Evolutionary conservation across 352 stramenopile genomes (phyloP).

Genomic region (Pythium periplocum): DNA sequence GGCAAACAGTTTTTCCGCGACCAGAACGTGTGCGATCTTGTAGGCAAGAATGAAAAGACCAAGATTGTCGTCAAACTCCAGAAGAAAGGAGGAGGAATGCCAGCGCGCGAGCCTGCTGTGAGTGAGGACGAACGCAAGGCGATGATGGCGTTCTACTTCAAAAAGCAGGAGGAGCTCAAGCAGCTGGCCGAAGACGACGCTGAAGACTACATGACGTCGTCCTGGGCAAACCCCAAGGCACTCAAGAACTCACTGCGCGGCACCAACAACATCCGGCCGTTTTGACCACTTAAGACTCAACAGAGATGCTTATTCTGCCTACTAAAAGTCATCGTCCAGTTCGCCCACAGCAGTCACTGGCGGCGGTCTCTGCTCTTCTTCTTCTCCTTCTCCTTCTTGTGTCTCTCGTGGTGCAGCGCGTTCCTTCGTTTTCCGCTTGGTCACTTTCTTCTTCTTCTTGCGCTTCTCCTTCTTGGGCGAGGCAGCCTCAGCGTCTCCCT

Average conservation of each 20-base stretch:
- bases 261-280: constrained; percentile 80
- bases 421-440: not conserved
- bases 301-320: not conserved
- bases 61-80: constrained; percentile 90
- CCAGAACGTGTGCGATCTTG: constrained; percentile 83
- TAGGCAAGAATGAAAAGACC: constrained; percentile 96
- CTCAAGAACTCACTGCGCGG: constrained; percentile 92
- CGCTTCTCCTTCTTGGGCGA: not conserved
- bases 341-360: not conserved
- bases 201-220: constrained; percentile 93
- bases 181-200: constrained; percentile 83
- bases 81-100: constrained; percentile 83
- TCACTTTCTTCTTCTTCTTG: not conserved
- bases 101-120: constrained; percentile 72
- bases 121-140: constrained; percentile 94
- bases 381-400: too few species aligned
- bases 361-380: not conserved
- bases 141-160: constrained; percentile 96
- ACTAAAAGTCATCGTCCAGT: constrained; percentile 19
- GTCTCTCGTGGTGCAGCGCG: not conserved
- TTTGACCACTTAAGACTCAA: constrained; percentile 27
- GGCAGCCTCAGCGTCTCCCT: too few species aligned
- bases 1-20: constrained; percentile 94
- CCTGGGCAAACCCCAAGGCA: constrained; percentile 92
- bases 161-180: constrained; percentile 88